Evolutionary conservation across 2,329 filamentous ascomycete genomes (phyloP).

Genomic region (Aspergillus calidoustus): DNA sequence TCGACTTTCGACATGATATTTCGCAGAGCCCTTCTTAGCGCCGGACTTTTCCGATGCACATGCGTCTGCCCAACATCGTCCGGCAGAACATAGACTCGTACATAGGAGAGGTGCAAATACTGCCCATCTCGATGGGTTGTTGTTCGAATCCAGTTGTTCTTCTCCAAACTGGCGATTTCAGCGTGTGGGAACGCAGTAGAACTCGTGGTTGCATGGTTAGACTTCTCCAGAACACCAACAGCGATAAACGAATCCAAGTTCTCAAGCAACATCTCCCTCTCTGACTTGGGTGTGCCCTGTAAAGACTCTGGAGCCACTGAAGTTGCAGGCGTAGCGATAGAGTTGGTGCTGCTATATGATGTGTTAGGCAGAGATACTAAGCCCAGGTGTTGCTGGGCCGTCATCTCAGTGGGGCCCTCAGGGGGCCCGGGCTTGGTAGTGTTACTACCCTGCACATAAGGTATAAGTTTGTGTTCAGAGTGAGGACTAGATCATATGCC

Average conservation of each 20-base stretch:
- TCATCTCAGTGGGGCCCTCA: not conserved
- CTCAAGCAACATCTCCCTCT: constrained; percentile 17
- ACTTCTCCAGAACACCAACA: constrained; percentile 36
- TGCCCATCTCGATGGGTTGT: constrained; percentile 23
- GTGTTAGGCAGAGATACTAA: constrained; percentile 6
- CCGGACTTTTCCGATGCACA: constrained; percentile 38
- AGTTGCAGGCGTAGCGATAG: constrained; percentile 1
- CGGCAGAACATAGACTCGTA: constrained; percentile 47
- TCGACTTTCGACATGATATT: constrained; percentile 47
- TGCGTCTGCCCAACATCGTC: constrained; percentile 43
- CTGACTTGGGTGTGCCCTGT: not conserved
- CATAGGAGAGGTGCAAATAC: constrained; percentile 25
- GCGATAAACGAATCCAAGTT: constrained; percentile 33
- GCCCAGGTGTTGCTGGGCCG: not conserved
- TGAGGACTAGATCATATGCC: not conserved
- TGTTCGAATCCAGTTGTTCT: constrained; percentile 43
- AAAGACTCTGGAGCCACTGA: not conserved
- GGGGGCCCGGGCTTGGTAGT: not conserved
- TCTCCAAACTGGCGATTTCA: constrained; percentile 35
- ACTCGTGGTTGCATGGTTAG: not conserved
- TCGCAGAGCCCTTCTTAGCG: constrained; percentile 43
- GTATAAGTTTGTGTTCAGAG: not conserved
- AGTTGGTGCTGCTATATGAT: not conserved
- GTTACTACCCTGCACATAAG: not conserved
- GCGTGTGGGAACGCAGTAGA: constrained; percentile 22